phyloP scores from a whole-genome alignment of 1,284 basidiomycete genomes.

The Sporisorium scitamineum region DNA sequence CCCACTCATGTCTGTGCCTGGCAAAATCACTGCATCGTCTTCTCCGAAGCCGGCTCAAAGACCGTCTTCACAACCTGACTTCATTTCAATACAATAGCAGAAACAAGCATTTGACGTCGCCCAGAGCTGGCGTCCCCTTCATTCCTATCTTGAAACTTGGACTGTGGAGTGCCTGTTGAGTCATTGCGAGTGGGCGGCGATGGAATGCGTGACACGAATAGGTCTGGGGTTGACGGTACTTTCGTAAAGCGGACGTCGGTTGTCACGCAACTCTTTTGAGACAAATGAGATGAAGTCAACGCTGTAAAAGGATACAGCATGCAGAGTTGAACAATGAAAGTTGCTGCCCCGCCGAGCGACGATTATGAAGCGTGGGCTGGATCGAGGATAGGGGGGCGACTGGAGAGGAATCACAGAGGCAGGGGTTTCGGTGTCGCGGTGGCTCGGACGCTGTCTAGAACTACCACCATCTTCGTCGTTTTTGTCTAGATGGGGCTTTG shows the following conservation, averaged over 20 bases:
- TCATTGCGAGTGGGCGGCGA: not conserved
- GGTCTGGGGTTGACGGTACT: not conserved
- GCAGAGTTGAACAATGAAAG: not conserved
- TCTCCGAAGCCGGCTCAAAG: not conserved
- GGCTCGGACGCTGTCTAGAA: not conserved
- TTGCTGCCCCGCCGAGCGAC: not conserved
- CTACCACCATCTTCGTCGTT: not conserved
- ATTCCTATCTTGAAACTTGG: not conserved
- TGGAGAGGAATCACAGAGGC: not conserved
- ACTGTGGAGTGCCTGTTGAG: not conserved
- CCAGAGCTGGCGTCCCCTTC: not conserved
- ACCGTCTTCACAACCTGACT: not conserved
- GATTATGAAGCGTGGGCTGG: constrained; percentile 2
- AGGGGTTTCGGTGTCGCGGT: not conserved
- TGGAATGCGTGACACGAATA: not conserved
- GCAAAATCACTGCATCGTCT: not conserved
- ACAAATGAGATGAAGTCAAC: not conserved
- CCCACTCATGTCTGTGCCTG: constrained; percentile 1
- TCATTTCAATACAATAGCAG: not conserved
- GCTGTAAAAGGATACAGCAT: not conserved
- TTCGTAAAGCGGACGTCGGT: not conserved
- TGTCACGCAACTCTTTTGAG: not conserved
- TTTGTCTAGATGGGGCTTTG: not conserved
- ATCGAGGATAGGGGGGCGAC: not conserved
- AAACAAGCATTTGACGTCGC: not conserved